Conservation (phyloP, 768 basidiomycete genomes). For the Flagelloscypha sp. region DNA sequence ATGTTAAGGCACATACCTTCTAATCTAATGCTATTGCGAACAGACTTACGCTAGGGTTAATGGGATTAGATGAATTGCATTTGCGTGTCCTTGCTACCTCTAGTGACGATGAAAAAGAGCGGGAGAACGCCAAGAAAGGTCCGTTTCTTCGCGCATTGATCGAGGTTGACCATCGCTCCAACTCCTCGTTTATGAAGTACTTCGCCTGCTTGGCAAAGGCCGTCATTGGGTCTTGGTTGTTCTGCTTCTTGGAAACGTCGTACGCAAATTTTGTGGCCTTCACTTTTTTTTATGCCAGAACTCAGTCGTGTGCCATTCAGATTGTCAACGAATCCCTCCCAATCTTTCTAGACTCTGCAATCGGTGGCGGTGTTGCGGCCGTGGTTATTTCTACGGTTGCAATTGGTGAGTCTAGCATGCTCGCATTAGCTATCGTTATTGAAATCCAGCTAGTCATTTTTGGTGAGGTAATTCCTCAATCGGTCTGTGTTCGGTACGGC, state of each 20-base stretch:
- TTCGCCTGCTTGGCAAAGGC: slow-evolving; percentile 50
- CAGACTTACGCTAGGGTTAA: slow-evolving; percentile 83
- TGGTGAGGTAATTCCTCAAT: slow-evolving; percentile 51
- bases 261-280: slow-evolving; percentile 31
- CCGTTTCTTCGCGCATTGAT: neutral
- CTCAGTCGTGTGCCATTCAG: too few relatives aligned
- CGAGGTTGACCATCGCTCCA: neutral
- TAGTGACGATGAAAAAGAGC: slow-evolving; percentile 66
- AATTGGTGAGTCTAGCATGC: slow-evolving; percentile 38
- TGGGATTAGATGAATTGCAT: slow-evolving; percentile 91
- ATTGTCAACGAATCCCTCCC: slow-evolving; percentile 79
- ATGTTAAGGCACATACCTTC: neutral
- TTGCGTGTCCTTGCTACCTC: slow-evolving; percentile 78
- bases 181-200: slow-evolving; percentile 26
- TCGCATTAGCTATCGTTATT: slow-evolving; percentile 26
- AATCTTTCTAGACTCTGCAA: slow-evolving; percentile 71
- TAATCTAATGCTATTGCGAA: neutral
- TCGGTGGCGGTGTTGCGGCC: slow-evolving; percentile 69
- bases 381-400: slow-evolving; percentile 71
- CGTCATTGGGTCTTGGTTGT: slow-evolving; percentile 95
- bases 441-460: neutral
- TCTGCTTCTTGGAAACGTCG: slow-evolving; percentile 82
- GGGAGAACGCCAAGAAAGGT: slow-evolving; percentile 66
- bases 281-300: too few relatives aligned
- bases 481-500: slow-evolving; percentile 70